phyloP scores from a whole-genome alignment of 202 grass and related monocot genomes.

The Cymbopogon flexuosus region DNA sequence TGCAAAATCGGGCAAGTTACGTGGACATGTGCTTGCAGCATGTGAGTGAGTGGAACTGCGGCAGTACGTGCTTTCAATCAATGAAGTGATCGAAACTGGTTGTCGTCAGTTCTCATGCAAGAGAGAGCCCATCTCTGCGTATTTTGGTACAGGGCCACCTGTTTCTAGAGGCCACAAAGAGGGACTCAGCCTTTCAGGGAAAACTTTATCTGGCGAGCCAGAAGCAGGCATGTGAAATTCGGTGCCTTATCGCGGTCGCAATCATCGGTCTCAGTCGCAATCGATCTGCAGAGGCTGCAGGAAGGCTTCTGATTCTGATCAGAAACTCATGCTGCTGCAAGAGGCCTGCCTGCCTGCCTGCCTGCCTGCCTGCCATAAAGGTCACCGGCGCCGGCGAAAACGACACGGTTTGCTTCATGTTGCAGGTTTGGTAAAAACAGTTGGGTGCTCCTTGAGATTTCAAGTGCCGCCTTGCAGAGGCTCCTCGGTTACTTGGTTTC shows the following conservation, averaged over 20 bases:
- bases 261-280: slow-evolving; percentile 6
- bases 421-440: slow-evolving; percentile 8
- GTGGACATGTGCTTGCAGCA: neutral
- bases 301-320: neutral
- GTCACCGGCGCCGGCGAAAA: neutral
- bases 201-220: slow-evolving; percentile 23
- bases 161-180: neutral
- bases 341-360: neutral
- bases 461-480: neutral
- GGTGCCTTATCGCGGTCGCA: slow-evolving; percentile 12
- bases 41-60: neutral
- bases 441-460: neutral
- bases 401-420: neutral
- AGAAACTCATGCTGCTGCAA: slow-evolving; percentile 8
- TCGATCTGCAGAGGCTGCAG: neutral
- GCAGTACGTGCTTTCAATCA: slow-evolving; percentile 7
- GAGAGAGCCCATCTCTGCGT: neutral
- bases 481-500: neutral
- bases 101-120: slow-evolving; percentile 6
- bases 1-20: neutral
- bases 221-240: slow-evolving; percentile 24
- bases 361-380: neutral
- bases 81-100: slow-evolving; percentile 16
- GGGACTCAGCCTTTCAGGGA: slow-evolving; percentile 3
- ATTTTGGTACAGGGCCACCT: neutral